A percentile compares a stretch with the other conserved stretches of the same genome.
phyloP scores from a whole-genome alignment of 495 filamentous ascomycete genomes.

The Peziza echinospora region DNA sequence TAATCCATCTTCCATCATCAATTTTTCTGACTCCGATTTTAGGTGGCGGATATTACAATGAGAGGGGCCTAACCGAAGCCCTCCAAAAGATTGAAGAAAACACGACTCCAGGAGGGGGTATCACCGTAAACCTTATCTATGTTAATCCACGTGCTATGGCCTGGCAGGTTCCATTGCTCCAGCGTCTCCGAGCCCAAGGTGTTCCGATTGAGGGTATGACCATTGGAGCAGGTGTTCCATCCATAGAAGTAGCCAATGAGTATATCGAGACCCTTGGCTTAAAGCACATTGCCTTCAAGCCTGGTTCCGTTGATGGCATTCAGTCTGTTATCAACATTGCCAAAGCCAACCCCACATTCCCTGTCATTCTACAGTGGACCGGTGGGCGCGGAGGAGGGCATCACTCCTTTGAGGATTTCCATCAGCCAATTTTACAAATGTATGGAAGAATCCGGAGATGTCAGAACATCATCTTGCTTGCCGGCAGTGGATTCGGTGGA shows the following conservation, averaged over 20 bases:
- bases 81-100: conserved; percentile 72
- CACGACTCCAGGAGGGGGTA: conserved; percentile 77
- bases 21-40: conserved; percentile 2
- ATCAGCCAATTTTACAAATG: conserved; percentile 78
- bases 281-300: conserved; percentile 91
- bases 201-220: conserved; percentile 87
- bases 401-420: conserved; percentile 91
- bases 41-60: conserved; percentile 85
- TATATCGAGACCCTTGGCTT: conserved; percentile 86
- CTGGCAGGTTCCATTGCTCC: conserved; percentile 90
- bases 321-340: conserved; percentile 82
- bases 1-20: background rate
- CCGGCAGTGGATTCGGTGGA: conserved; percentile 80
- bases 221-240: conserved; percentile 84
- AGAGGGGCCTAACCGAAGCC: conserved; percentile 70
- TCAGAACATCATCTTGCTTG: conserved; percentile 69
- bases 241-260: conserved; percentile 80
- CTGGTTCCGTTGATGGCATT: conserved; percentile 73
- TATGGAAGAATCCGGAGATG: conserved; percentile 64
- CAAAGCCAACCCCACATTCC: conserved; percentile 73
- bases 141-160: conserved; percentile 90
- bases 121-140: conserved; percentile 88
- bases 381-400: conserved; percentile 85
- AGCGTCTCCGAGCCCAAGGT: conserved; percentile 61
- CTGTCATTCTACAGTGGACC: conserved; percentile 84